Evolutionary conservation across 257 asterid genomes (phyloP).

Genomic region (Datura wrightii): DNA sequence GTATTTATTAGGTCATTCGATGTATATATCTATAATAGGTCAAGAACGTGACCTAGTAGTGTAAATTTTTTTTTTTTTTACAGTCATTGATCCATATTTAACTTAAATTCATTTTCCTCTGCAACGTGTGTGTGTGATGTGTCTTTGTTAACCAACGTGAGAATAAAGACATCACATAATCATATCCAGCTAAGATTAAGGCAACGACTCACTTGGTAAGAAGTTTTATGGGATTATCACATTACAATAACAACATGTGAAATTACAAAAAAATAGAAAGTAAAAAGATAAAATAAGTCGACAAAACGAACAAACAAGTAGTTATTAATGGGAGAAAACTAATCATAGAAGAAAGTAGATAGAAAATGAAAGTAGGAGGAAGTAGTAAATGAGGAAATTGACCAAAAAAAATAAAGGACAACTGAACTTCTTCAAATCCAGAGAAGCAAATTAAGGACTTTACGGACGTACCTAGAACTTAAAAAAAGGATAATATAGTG

Average conservation of each 20-base stretch:
- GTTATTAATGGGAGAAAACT: background rate
- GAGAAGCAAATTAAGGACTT: background rate
- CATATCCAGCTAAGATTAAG: background rate
- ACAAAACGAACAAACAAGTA: background rate
- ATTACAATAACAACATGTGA: background rate
- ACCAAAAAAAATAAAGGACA: background rate
- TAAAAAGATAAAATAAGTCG: background rate
- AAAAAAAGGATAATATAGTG: no score
- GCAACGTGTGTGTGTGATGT: no score
- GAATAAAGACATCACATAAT: background rate
- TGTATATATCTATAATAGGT: background rate
- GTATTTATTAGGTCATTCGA: background rate
- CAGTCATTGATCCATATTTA: no score
- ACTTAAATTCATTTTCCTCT: background rate
- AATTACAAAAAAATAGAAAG: background rate
- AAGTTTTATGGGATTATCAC: background rate
- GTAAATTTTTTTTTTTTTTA: no score
- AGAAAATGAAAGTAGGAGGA: background rate
- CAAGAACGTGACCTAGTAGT: no score
- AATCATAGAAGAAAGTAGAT: background rate
- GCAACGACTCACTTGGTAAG: background rate
- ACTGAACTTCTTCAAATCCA: background rate
- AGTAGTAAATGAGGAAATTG: background rate
- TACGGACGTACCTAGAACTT: background rate
- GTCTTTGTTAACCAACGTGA: background rate